A percentile compares a stretch with the other conserved stretches of the same genome.
phyloP scores from a whole-genome alignment of 106 monocot species.

The Gastrodia elata region DNA sequence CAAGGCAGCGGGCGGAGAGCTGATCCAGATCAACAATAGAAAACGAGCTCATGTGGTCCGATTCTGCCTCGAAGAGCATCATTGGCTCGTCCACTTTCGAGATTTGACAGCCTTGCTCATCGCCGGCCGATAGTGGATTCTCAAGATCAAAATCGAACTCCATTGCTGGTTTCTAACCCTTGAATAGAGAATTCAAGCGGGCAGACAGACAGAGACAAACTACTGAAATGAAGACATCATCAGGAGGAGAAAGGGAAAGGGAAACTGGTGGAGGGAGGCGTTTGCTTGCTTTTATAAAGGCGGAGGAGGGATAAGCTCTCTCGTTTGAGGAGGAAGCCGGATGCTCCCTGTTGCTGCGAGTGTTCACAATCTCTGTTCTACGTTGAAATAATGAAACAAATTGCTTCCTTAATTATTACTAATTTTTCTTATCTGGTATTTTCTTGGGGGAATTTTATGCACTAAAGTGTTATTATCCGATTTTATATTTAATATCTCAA shows the following conservation, averaged over 20 bases:
- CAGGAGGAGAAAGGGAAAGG: conserved; percentile 2
- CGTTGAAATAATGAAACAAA: neutral
- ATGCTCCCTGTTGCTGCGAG: neutral
- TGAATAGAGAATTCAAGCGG: no score
- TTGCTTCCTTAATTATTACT: neutral
- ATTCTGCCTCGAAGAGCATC: conserved; percentile 62
- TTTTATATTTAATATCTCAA: no score
- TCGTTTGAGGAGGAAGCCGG: neutral
- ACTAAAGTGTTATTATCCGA: no score
- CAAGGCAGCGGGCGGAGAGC: conserved; percentile 22
- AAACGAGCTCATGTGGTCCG: conserved; percentile 46
- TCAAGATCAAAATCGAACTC: conserved; percentile 23
- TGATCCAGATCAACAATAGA: conserved; percentile 6
- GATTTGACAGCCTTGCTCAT: conserved; percentile 33
- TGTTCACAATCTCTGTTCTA: neutral
- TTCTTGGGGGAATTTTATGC: no score
- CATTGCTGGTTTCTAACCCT: conserved; percentile 1
- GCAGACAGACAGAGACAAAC: conserved; percentile 2
- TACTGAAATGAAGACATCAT: no score
- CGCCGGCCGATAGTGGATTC: conserved; percentile 12
- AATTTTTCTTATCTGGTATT: no score
- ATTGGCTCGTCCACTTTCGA: neutral
- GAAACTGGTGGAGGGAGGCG: neutral
- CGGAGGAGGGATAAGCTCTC: neutral
- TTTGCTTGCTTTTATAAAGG: neutral